Conservation (phyloP, 768 basidiomycete genomes). For the Phlebiopsis flavidoalba region DNA sequence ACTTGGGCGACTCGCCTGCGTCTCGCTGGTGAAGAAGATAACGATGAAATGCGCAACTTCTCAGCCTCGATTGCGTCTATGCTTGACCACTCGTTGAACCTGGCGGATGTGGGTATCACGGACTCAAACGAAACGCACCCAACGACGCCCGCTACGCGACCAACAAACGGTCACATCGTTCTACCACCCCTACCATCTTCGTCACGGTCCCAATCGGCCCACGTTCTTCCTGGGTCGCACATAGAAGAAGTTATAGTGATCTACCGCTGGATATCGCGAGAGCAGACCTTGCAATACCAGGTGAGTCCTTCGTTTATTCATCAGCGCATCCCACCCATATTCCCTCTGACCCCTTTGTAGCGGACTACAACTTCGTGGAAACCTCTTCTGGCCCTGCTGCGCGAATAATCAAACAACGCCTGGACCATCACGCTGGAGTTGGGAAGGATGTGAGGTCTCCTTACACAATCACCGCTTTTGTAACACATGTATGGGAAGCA, state of each 20-base stretch:
- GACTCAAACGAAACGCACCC: background rate
- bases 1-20: background rate
- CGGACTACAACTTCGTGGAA: conserved; percentile 74
- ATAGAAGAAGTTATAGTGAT: conserved; percentile 5
- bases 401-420: conserved; percentile 69
- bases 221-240: background rate
- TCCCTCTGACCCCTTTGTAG: conserved; percentile 30
- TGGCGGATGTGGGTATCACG: background rate
- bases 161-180: background rate
- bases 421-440: conserved; percentile 67
- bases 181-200: conserved; percentile 6
- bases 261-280: conserved; percentile 22
- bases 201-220: background rate
- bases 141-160: background rate
- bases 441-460: conserved; percentile 66
- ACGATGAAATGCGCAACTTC: background rate
- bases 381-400: conserved; percentile 75
- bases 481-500: conserved; percentile 77
- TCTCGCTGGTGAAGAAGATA: background rate
- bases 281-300: conserved; percentile 25
- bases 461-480: conserved; percentile 76
- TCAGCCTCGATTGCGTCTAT: background rate
- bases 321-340: background rate
- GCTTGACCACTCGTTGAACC: conserved; percentile 1
- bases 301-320: conserved; percentile 14